Evolutionary conservation across 345 rosid species (phyloP).

Genomic region (Brassica juncea): DNA sequence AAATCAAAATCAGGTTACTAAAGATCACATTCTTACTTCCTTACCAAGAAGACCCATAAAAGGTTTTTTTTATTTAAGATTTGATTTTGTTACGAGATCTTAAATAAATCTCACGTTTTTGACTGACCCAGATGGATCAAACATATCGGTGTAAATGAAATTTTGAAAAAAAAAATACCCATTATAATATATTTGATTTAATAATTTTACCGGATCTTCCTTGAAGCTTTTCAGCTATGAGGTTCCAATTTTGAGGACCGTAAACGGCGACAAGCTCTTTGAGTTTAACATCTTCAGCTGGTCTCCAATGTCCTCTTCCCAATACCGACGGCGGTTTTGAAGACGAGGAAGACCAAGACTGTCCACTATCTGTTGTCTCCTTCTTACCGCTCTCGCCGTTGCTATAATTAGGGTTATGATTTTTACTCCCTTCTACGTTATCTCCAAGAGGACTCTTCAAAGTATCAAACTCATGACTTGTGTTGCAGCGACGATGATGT

Average conservation of each 20-base stretch:
- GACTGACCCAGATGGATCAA: conserved; percentile 3
- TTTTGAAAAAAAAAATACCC: not conserved
- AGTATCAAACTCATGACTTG: conserved; percentile 29
- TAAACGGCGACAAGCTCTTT: conserved; percentile 86
- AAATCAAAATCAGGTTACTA: not conserved
- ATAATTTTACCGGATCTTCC: conserved; percentile 83
- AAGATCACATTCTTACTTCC: conserved; percentile 17
- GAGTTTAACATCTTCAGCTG: conserved; percentile 88
- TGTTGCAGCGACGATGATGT: conserved; percentile 34
- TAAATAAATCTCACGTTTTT: not conserved
- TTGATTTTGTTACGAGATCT: not conserved
- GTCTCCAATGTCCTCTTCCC: conserved; percentile 93
- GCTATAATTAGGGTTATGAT: conserved; percentile 31
- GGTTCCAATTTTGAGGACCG: conserved; percentile 99
- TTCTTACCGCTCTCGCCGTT: conserved; percentile 42
- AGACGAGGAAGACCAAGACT: conserved; percentile 69
- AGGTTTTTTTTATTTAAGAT: not conserved
- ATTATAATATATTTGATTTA: not conserved
- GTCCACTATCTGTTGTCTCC: conserved; percentile 47
- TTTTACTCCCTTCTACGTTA: conserved; percentile 23
- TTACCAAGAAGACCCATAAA: conserved; percentile 9
- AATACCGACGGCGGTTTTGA: conserved; percentile 25
- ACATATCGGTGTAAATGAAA: not conserved
- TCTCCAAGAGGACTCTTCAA: conserved; percentile 31
- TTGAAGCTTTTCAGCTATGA: conserved; percentile 86